Conservation (phyloP, 345 rosid species). For the Viola odorata region DNA sequence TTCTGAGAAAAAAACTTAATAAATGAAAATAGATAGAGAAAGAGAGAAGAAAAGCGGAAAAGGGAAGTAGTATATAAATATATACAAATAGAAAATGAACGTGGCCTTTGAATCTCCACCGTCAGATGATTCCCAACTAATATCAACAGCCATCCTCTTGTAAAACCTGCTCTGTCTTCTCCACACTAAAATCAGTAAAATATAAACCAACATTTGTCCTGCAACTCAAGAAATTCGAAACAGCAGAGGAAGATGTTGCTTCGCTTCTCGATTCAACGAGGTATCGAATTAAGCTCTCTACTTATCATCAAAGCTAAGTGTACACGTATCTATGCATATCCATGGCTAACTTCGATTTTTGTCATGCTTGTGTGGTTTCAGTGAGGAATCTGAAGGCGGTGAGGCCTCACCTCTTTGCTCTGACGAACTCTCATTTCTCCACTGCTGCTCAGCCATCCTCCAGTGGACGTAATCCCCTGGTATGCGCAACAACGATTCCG, state of each 20-base stretch:
- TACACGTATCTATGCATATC: background rate
- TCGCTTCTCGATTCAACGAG: slow-evolving; percentile 31
- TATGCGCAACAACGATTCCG: slow-evolving; percentile 6
- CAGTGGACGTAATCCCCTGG: slow-evolving; percentile 39
- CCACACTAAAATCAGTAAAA: background rate
- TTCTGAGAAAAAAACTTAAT: no score
- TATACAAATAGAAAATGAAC: no score
- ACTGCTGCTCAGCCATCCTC: slow-evolving; percentile 52
- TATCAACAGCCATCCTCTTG: background rate
- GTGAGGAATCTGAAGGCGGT: slow-evolving; percentile 47
- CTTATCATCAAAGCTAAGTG: background rate
- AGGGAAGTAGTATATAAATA: no score
- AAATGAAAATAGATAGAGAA: no score
- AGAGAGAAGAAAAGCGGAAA: no score
- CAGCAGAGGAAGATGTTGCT: slow-evolving; percentile 24
- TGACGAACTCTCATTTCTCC: slow-evolving; percentile 35
- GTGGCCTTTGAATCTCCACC: slow-evolving; percentile 7
- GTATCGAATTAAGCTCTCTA: slow-evolving; percentile 8
- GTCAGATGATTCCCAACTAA: background rate
- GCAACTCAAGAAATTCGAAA: background rate
- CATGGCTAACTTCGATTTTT: background rate
- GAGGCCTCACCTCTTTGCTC: slow-evolving; percentile 42
- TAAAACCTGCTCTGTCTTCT: background rate
- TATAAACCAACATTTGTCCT: background rate
- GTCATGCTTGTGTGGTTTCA: slow-evolving; percentile 14